Evolutionary conservation across 2,329 filamentous ascomycete species (phyloP).

Genomic region (Juglanconis oblonga): DNA sequence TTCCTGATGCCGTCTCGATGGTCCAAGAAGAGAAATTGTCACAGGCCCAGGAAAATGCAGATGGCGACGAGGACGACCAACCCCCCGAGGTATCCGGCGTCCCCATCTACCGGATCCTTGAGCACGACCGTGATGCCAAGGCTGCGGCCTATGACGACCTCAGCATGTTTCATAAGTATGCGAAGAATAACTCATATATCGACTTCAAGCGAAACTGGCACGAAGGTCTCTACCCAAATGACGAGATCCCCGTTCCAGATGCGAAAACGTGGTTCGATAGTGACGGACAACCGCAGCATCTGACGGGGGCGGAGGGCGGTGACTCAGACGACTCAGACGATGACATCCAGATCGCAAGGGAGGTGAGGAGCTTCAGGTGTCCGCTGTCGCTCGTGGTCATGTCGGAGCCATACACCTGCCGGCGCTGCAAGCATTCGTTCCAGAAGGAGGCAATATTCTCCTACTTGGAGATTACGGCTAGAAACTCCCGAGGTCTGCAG

Average conservation of each 20-base stretch:
- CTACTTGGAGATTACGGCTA: slow-evolving; percentile 34
- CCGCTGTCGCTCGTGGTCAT: slow-evolving; percentile 65
- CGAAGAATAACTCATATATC: slow-evolving; percentile 55
- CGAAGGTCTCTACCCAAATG: slow-evolving; percentile 46
- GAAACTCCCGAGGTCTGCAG: slow-evolving; percentile 23
- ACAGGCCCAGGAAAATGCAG: slow-evolving; percentile 21
- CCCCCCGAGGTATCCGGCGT: slow-evolving; percentile 11
- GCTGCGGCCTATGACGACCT: slow-evolving; percentile 40
- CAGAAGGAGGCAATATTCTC: slow-evolving; percentile 63
- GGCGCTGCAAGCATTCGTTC: slow-evolving; percentile 69
- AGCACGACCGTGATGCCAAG: slow-evolving; percentile 34
- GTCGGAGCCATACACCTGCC: slow-evolving; percentile 63
- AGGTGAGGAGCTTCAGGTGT: slow-evolving; percentile 65
- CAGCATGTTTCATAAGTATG: slow-evolving; percentile 47
- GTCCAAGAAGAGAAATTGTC: slow-evolving; percentile 26
- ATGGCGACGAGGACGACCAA: slow-evolving; percentile 15
- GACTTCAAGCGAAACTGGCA: slow-evolving; percentile 59
- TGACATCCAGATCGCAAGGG: slow-evolving; percentile 65
- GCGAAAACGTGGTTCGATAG: slow-evolving; percentile 52
- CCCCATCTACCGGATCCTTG: slow-evolving; percentile 27
- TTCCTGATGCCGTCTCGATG: slow-evolving; percentile 29
- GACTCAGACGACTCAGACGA: slow-evolving; percentile 57
- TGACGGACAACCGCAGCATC: slow-evolving; percentile 36
- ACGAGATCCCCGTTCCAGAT: slow-evolving; percentile 50
- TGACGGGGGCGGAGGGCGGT: slow-evolving; percentile 22